Percentiles rank a stretch among this genome's conserved stretches.
These are phyloP conservation scores for Phaffomyces antillensis DNA, from an alignment of 805 yeast genomes.

Conservation along the genomic window DNA sequence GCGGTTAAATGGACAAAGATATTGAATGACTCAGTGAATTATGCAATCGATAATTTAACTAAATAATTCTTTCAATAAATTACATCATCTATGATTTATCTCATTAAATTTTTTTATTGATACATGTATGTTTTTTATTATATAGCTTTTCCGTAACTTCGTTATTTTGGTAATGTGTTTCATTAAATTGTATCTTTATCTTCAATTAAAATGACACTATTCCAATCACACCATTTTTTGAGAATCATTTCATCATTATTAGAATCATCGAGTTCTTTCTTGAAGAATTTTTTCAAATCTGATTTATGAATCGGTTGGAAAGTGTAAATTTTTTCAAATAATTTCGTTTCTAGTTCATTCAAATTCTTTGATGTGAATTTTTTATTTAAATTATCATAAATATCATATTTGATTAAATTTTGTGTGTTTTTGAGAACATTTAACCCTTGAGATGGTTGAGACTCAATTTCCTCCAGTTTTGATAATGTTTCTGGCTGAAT, in stretches of 20 bases:
- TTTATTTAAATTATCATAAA: slow-evolving; percentile 13
- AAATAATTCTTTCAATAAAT: not conserved
- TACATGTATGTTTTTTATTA: no score
- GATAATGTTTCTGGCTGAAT: slow-evolving; percentile 14
- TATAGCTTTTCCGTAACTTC: not conserved
- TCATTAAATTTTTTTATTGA: no score
- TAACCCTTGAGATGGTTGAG: slow-evolving; percentile 2
- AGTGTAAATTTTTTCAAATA: slow-evolving; percentile 18
- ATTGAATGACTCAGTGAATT: slow-evolving; percentile 11
- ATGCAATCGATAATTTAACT: slow-evolving; percentile 1
- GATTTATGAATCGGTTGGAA: slow-evolving; percentile 17
- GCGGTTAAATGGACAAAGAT: slow-evolving; percentile 22
- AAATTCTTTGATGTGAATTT: slow-evolving; percentile 1
- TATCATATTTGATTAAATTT: slow-evolving; percentile 16
- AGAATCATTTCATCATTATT: slow-evolving; percentile 6
- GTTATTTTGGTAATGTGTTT: not conserved
- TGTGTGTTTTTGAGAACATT: slow-evolving; percentile 14
- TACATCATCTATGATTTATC: no score
- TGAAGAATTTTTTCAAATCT: slow-evolving; percentile 4
- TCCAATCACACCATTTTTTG: slow-evolving; percentile 20
- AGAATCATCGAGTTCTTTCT: slow-evolving; percentile 4
- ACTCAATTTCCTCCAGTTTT: slow-evolving; percentile 13
- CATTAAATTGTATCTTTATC: not conserved
- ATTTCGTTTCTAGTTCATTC: not conserved
- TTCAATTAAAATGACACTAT: slow-evolving; percentile 19